A percentile compares a stretch with the other conserved stretches of the same genome.
Evolutionary conservation across 148 eudicot species (phyloP).

Genomic region (Rhododendron ovatum): DNA sequence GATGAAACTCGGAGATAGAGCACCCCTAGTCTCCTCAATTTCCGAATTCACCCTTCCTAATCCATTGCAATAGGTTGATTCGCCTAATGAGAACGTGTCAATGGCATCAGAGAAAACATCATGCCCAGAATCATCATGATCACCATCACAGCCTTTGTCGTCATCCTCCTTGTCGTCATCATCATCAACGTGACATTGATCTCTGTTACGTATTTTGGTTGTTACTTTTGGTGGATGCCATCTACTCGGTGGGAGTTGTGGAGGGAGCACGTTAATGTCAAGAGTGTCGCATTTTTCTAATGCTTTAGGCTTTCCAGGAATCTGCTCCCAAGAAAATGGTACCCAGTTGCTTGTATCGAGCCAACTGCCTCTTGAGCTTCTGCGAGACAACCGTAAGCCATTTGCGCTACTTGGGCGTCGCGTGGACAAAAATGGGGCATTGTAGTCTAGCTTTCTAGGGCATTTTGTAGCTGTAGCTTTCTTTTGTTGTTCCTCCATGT

Average conservation of each 20-base stretch:
- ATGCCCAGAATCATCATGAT: neutral
- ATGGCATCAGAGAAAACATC: constrained; percentile 42
- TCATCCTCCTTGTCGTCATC: neutral
- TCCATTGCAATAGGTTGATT: constrained; percentile 21
- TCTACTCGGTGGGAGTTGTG: constrained; percentile 48
- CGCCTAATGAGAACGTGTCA: constrained; percentile 55
- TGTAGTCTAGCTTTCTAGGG: constrained; percentile 43
- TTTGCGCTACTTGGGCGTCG: constrained; percentile 26
- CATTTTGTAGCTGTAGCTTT: constrained; percentile 17
- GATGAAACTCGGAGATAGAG: constrained; percentile 46
- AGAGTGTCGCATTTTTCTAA: neutral
- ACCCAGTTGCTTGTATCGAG: constrained; percentile 28
- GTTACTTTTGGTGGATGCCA: constrained; percentile 22
- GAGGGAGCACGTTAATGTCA: constrained; percentile 35
- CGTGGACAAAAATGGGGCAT: constrained; percentile 60
- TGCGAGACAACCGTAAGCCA: neutral
- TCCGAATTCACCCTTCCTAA: neutral
- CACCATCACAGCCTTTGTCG: neutral
- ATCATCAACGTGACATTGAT: constrained; percentile 9
- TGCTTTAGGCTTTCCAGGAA: constrained; percentile 65
- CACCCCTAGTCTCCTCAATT: constrained; percentile 5
- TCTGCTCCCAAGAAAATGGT: constrained; percentile 83
- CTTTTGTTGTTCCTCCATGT: constrained; percentile 21
- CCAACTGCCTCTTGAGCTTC: constrained; percentile 20
- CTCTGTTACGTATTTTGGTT: neutral